Percentiles rank a stretch among this genome's conserved stretches.
These are phyloP conservation scores for Thamnidium elegans DNA, from an alignment of 192 early-diverging fungal genomes.

Conservation along the genomic window DNA sequence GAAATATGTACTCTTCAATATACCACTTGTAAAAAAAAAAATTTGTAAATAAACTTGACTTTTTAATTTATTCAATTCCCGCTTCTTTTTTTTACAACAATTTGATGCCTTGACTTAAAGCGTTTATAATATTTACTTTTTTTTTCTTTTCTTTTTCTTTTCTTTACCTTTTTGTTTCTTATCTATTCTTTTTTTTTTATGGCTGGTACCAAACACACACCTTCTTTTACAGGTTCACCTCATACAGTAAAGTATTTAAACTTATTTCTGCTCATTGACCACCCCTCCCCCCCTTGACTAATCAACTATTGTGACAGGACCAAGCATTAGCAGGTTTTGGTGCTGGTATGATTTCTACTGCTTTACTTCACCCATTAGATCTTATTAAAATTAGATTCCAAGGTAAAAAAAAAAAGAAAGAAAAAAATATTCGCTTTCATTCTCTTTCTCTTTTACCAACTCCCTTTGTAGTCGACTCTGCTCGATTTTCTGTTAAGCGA, in stretches of 20 bases:
- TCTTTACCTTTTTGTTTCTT: neutral
- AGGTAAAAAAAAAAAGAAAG: no score
- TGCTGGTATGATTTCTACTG: conserved; percentile 82
- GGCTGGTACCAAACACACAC: no score
- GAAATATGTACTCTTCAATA: no score
- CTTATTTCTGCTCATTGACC: neutral
- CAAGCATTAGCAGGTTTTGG: conserved; percentile 88
- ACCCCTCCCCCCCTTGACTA: neutral
- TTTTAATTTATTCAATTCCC: no score
- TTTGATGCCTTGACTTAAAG: no score
- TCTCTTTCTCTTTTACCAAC: neutral
- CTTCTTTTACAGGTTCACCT: conserved; percentile 22
- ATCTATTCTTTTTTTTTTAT: no score
- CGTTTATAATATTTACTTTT: neutral
- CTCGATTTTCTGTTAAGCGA: conserved; percentile 31
- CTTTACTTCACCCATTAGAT: conserved; percentile 88
- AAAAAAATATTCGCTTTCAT: no score
- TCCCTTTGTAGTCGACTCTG: conserved; percentile 53
- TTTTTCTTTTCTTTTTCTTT: neutral
- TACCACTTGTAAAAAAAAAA: conserved; percentile 13
- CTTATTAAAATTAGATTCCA: conserved; percentile 91
- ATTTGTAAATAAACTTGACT: neutral
- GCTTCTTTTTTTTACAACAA: neutral
- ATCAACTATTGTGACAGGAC: conserved; percentile 47
- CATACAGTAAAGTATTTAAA: conserved; percentile 12